phyloP scores from a whole-genome alignment of 1,284 basidiomycete species.

The Puccinia coronata region DNA sequence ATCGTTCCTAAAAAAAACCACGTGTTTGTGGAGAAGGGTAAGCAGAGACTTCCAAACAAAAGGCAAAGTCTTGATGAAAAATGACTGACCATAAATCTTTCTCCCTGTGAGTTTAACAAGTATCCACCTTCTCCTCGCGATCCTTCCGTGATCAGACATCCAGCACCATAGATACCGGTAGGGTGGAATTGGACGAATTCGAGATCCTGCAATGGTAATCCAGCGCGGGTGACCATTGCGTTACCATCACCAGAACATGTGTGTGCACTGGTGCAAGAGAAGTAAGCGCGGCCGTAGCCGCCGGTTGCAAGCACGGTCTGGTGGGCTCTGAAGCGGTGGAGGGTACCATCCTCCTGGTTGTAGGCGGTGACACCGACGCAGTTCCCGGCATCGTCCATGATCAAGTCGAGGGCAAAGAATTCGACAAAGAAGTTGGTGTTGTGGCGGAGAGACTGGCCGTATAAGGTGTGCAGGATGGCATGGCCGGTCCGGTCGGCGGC shows the following conservation, averaged over 20 bases:
- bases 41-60: neutral
- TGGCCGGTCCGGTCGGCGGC: constrained; percentile 99
- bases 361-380: constrained; percentile 98
- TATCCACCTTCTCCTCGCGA: constrained; percentile 99
- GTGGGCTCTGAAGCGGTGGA: constrained; percentile 97
- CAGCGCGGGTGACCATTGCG: constrained; percentile 96
- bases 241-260: constrained; percentile 99
- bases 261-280: constrained; percentile 97
- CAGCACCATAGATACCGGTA: constrained; percentile 98
- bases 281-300: constrained; percentile 97
- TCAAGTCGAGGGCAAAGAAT: constrained; percentile 96
- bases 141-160: constrained; percentile 98
- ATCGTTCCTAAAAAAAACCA: constrained; percentile 73
- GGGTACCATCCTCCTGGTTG: constrained; percentile 99
- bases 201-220: constrained; percentile 92
- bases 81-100: constrained; percentile 83
- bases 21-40: neutral
- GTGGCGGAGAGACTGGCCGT: constrained; percentile 97
- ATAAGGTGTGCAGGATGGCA: constrained; percentile 96
- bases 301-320: constrained; percentile 98
- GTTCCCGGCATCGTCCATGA: constrained; percentile 94
- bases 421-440: constrained; percentile 99
- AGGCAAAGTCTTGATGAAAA: neutral
- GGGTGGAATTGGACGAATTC: constrained; percentile 99
- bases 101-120: constrained; percentile 96